phyloP scores from a whole-genome alignment of 768 basidiomycete genomes.

The Lactifluus subvellereus region DNA sequence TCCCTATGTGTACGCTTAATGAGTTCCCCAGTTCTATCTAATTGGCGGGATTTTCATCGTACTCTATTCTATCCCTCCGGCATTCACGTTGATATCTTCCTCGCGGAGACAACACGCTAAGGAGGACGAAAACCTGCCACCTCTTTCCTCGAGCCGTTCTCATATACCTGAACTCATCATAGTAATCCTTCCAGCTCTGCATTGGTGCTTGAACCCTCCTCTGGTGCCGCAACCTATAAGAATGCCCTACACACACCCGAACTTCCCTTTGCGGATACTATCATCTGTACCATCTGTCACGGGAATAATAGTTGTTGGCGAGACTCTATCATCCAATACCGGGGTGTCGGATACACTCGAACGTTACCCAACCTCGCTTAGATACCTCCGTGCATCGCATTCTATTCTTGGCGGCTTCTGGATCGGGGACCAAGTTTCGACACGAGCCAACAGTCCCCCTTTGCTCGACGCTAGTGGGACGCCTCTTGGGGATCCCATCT shows the following conservation, averaged over 20 bases:
- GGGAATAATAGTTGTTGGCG: slow-evolving; percentile 78
- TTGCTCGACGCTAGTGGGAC: slow-evolving; percentile 47
- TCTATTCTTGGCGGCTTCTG: slow-evolving; percentile 67
- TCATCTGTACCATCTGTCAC: slow-evolving; percentile 67
- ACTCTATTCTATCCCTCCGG: slow-evolving; percentile 14
- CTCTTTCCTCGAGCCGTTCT: slow-evolving; percentile 4
- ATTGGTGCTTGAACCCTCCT: slow-evolving; percentile 40
- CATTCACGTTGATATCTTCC: neutral
- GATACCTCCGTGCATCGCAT: slow-evolving; percentile 50
- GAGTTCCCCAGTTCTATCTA: slow-evolving; percentile 19
- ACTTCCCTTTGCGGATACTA: slow-evolving; percentile 55
- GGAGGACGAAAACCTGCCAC: neutral
- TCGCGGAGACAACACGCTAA: neutral
- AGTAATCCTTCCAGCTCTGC: slow-evolving; percentile 33
- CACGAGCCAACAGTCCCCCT: slow-evolving; percentile 27
- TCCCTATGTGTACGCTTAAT: neutral
- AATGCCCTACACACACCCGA: slow-evolving; percentile 46
- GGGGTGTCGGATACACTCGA: slow-evolving; percentile 10
- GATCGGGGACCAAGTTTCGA: slow-evolving; percentile 50
- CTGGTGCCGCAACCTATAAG: slow-evolving; percentile 50
- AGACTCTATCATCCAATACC: slow-evolving; percentile 42
- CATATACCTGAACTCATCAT: slow-evolving; percentile 29
- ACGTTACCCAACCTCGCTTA: slow-evolving; percentile 31
- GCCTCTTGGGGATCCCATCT: slow-evolving; percentile 71
- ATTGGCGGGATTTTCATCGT: slow-evolving; percentile 20